Conservation (phyloP, 306 rosid genomes). For the Acacia confusa region DNA sequence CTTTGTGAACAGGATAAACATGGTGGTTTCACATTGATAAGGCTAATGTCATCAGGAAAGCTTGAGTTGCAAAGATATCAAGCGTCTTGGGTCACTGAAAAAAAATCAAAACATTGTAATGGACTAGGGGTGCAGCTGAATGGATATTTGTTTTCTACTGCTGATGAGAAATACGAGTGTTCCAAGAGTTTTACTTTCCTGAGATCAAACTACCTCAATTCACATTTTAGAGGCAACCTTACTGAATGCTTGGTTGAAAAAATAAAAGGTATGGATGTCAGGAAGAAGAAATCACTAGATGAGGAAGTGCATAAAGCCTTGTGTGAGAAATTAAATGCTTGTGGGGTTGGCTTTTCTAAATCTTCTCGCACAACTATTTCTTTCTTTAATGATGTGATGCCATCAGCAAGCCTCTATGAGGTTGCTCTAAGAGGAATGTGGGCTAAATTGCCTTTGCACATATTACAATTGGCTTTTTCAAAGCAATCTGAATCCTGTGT, state of each 20-base stretch:
- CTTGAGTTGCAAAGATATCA: constrained; percentile 67
- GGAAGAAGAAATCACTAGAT: constrained; percentile 27
- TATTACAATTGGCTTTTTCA: constrained; percentile 54
- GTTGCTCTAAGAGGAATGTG: constrained; percentile 61
- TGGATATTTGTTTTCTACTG: constrained; percentile 34
- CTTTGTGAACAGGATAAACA: constrained; percentile 48
- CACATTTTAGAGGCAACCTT: constrained; percentile 52
- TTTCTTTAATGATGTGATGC: constrained; percentile 26
- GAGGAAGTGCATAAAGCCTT: constrained; percentile 50
- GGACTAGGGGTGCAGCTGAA: constrained; percentile 31
- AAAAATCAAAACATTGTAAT: constrained; percentile 35
- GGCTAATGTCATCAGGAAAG: constrained; percentile 64
- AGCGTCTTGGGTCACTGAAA: constrained; percentile 46
- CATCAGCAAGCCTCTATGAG: constrained; percentile 53
- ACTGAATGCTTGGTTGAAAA: constrained; percentile 34
- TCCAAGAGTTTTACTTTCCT: constrained; percentile 38
- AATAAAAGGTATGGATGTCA: constrained; percentile 23
- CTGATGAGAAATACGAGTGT: constrained; percentile 49
- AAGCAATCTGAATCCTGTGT: constrained; percentile 39
- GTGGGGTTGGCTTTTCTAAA: constrained; percentile 52
- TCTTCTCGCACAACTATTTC: constrained; percentile 42
- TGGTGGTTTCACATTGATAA: constrained; percentile 69
- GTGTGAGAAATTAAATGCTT: constrained; percentile 58
- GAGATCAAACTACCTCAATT: constrained; percentile 45
- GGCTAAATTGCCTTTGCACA: constrained; percentile 63